phyloP scores from a whole-genome alignment of 768 basidiomycete species.

The Fistulinella prunicolor region DNA sequence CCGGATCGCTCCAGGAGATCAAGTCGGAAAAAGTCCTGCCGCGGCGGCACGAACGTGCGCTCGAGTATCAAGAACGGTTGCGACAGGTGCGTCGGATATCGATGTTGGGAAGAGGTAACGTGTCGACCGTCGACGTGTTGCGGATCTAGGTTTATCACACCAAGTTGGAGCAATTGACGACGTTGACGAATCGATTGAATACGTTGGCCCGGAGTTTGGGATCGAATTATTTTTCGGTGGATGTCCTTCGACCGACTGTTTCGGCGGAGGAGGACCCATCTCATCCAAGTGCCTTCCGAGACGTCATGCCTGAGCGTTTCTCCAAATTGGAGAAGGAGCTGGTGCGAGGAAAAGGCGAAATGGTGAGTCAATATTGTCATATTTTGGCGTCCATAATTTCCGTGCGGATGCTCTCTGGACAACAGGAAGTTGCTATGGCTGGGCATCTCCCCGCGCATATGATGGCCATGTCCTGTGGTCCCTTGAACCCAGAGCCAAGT shows the following conservation, averaged over 20 bases:
- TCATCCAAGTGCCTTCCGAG: slow-evolving; percentile 45
- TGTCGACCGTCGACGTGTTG: not conserved
- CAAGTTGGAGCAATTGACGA: slow-evolving; percentile 71
- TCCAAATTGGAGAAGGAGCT: slow-evolving; percentile 80
- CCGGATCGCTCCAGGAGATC: slow-evolving; percentile 62
- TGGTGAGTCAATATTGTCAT: slow-evolving; percentile 50
- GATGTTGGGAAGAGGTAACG: not conserved
- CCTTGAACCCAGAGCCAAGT: too few relatives aligned
- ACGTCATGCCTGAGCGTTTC: slow-evolving; percentile 81
- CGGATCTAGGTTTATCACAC: slow-evolving; percentile 61
- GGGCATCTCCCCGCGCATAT: too few relatives aligned
- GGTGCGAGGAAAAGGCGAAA: slow-evolving; percentile 81
- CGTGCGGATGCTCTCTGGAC: not conserved
- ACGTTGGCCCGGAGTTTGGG: slow-evolving; percentile 60
- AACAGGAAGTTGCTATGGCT: too few relatives aligned
- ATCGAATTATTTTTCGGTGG: slow-evolving; percentile 51
- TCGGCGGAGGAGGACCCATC: slow-evolving; percentile 42
- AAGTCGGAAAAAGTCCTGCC: slow-evolving; percentile 73
- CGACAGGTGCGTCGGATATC: slow-evolving; percentile 56
- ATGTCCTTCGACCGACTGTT: slow-evolving; percentile 48
- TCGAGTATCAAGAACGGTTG: slow-evolving; percentile 73
- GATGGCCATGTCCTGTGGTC: too few relatives aligned
- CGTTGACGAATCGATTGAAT: slow-evolving; percentile 64
- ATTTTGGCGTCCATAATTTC: not conserved
- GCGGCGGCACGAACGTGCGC: slow-evolving; percentile 61